Base-by-base conservation (phyloP, 1,284 basidiomycete genomes). In the Quambalaria eucalypti region DNA sequence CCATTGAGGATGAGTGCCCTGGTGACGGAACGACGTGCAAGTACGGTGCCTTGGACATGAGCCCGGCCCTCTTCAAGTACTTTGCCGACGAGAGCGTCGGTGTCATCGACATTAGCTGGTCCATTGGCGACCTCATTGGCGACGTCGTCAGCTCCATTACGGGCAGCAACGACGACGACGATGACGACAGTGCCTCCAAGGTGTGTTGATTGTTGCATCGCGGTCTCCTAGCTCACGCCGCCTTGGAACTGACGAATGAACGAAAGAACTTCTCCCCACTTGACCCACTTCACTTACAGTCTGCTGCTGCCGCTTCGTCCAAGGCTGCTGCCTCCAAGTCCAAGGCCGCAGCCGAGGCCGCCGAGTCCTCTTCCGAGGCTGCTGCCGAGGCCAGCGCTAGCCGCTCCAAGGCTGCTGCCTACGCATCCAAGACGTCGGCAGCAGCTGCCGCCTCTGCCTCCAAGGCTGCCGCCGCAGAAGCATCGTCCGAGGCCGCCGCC, bases 1-100 rank as follows among this genome's bases (percentile, higher is more conserved):
- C 54, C 16, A 51, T 59, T 21, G 42, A 47, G 29, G 57, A 59
- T 28, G 52, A 54, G 16, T 59, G 57, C 48, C 57, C 57, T 3
- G 16, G 16, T n/a, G 23, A 29, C 25, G 21, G 26, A 3, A 36
- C 28, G 14, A 48, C 40, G 16, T 58, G 56, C 39, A 25, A 42
- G 16, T 30, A 31, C 21, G 40, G 40, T 14, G 53, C 40, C n/a
- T 38, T 58, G 16, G 57, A 59, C 55, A 51, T 59, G 57, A 49
- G 54, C 25, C 50, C 39, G 10, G 47, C 52, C 9, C 51, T 57
- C 9, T 59, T 59, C 57, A 14, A 51, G 6, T 55, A 36, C 54
- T 59, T 59, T 31, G 46, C 33, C 31, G n/a, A 10, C 14, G 29
- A 44, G 21, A 10, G 28, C 26, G 26, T 25, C 21, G 57, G 57